Base-by-base conservation (phyloP, 139 green algal species). In the Chlamydomonas eustigma region DNA sequence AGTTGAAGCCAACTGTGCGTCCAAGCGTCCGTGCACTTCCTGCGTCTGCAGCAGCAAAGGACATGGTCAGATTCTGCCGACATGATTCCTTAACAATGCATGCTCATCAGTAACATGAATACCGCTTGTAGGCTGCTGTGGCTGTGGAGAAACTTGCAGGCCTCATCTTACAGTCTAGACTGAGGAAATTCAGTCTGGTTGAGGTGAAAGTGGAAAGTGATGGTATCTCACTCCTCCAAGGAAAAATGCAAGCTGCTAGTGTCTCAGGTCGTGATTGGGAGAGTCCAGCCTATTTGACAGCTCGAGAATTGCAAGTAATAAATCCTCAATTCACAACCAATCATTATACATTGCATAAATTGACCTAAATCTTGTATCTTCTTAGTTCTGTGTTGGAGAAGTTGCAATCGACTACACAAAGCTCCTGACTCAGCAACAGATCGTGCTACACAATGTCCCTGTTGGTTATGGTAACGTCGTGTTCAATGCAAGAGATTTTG, bases 401-500 rank as follows among this genome's bases (percentile, higher is more conserved):
- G 32, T 34, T 33, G 31, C 30, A 5, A 39, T 72, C 4, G 64
- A 72, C 64, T 50, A 50, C 4, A 30, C 5, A 3, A 34, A 8
- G 30, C 30, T 72, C 33, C 3, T 72, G 8, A 37, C 64, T 44
- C 30, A 44, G 64, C 64, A 18, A 3, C 30, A 6, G 4, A 72
- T 72, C 8, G 32, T 39, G 4, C 24, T 72, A 8, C 30, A 22
- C 31, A 72, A 72, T 34, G 31, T 25, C 3, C 64, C 64, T 3
- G 24, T 5, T 12, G 64, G 64, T 12, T 5, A 4, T 4, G 64
- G 22, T 5, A 18, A 22, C 4, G 28, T 72, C 4, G 33, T 50
- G 22, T 72, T 72, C 64, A 72, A 37, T 6, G 31, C 64, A 37
- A 39, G 4, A 22, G 64, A 72, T 34, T 72, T 72, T 44, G 64